Percentiles rank a stretch among this genome's conserved stretches.
phyloP scores from a whole-genome alignment of 1,284 basidiomycete species.

The Afroboletus lepidellus region DNA sequence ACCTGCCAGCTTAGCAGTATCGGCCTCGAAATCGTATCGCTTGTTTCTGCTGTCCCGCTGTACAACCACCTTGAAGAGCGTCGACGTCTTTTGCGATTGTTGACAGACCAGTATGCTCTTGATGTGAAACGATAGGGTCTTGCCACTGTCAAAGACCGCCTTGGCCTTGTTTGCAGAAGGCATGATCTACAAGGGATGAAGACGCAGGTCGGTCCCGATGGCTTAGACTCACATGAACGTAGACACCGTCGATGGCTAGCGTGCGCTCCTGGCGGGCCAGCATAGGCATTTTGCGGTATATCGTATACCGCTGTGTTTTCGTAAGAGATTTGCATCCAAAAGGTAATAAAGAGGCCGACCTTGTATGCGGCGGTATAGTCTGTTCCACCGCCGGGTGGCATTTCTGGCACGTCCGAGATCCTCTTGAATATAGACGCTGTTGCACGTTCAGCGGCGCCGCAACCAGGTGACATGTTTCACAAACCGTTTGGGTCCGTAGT shows the following conservation, averaged over 20 bases:
- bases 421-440: constrained; percentile 90
- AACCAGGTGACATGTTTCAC: constrained; percentile 20
- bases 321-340: background rate
- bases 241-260: constrained; percentile 93
- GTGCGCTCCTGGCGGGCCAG: constrained; percentile 87
- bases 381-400: constrained; percentile 51
- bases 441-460: constrained; percentile 4
- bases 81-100: constrained; percentile 77
- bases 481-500: constrained; percentile 90
- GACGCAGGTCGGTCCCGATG: background rate
- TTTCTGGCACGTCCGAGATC: constrained; percentile 72
- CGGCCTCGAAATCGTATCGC: constrained; percentile 97
- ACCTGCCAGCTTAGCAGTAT: constrained; percentile 80
- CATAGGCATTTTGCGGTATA: constrained; percentile 95
- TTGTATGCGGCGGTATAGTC: constrained; percentile 82
- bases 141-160: constrained; percentile 83
- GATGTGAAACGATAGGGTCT: constrained; percentile 91
- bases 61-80: constrained; percentile 84
- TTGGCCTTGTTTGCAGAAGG: constrained; percentile 80
- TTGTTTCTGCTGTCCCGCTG: constrained; percentile 75
- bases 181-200: constrained; percentile 67
- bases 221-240: constrained; percentile 75
- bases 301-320: constrained; percentile 76
- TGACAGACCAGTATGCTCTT: constrained; percentile 83
- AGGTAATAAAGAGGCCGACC: constrained; percentile 40